Evolutionary conservation across 2,329 filamentous ascomycete genomes (phyloP), one percentile per base, ranked within the genome.

Genomic region (Colletotrichum orchidophilum): DNA sequence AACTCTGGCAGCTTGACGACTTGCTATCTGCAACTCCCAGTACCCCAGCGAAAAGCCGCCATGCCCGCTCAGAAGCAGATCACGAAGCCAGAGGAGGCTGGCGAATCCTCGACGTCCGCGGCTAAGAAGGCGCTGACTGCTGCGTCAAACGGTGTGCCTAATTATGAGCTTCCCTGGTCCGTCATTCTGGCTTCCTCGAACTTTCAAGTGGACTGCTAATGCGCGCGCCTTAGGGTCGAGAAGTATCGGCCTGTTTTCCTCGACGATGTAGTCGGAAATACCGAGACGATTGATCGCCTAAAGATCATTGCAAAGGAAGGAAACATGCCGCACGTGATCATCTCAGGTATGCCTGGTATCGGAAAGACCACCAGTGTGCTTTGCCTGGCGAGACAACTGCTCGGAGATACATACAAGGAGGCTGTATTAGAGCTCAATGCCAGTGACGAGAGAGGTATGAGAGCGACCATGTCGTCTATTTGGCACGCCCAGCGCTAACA

Each of bases 321-420:
- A 76, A 99, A 99, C 83, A 98, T 99, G 95, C 96, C 96, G 2
- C 96, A 99, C 83, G 91, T 99, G 78, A 98, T 99, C 83, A 98
- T 99, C 78, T 97, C 94, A n/a, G 96, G 96, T 71, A 98, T 97
- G 95, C 96, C 96, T 24, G 96, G 96, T 79, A 99, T 98, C 78
- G 96, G 96, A 82, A 99, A 99, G 86, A 99, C 96, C 4, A 98
- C 96, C 0, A 97, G 95, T 66, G 92, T 99, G 66, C 86, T 98
- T 72, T 98, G 96, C 80, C 90, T 99, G 57, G 96, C 96, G 21
- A 90, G 96, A 71, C 96, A 98, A 80, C 84, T 99, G 71, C 87
- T 99, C 2, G 96, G 96, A 9, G 93, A 97, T 78, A 89, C 94
- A 33, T 99, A 98, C 87, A 98, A 98, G 83, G 96, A 99, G 85